Percentiles rank a stretch among this genome's conserved stretches.
Conservation (phyloP, 441 rosid genomes). For the Populus hybrid region DNA sequence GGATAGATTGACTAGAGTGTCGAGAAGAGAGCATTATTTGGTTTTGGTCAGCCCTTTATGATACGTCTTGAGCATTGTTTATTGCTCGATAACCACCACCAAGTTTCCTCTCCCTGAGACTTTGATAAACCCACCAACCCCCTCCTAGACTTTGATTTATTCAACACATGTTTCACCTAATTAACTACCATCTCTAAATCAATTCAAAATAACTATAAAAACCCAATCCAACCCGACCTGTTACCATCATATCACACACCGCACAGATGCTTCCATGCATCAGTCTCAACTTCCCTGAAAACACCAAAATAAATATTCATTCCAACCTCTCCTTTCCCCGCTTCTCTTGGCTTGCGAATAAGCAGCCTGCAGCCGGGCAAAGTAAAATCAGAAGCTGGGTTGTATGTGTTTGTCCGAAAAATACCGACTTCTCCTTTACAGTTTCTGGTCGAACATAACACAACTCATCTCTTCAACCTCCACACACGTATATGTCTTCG, state of each 20-base stretch:
- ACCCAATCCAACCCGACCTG: no score
- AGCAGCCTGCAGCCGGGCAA: background rate
- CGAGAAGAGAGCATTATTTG: background rate
- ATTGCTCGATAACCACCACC: background rate
- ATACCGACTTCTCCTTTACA: background rate
- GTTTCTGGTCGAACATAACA: background rate
- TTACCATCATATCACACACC: no score
- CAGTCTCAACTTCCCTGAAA: no score
- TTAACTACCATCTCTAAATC: no score
- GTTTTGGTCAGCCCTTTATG: no score
- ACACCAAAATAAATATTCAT: background rate
- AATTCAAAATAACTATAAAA: no score
- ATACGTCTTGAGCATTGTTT: background rate
- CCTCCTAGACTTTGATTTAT: background rate
- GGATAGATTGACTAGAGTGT: background rate
- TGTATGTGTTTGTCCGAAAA: background rate
- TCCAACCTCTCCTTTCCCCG: background rate
- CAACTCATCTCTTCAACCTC: background rate
- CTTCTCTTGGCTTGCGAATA: background rate
- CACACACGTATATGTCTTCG: background rate
- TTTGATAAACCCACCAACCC: background rate
- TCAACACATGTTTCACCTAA: background rate
- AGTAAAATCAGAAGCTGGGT: background rate
- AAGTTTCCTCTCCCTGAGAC: background rate
- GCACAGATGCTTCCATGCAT: no score